Evolutionary conservation across 768 basidiomycete genomes (phyloP), one percentile per base, ranked within the genome.

Genomic region (Podaxis sp.): DNA sequence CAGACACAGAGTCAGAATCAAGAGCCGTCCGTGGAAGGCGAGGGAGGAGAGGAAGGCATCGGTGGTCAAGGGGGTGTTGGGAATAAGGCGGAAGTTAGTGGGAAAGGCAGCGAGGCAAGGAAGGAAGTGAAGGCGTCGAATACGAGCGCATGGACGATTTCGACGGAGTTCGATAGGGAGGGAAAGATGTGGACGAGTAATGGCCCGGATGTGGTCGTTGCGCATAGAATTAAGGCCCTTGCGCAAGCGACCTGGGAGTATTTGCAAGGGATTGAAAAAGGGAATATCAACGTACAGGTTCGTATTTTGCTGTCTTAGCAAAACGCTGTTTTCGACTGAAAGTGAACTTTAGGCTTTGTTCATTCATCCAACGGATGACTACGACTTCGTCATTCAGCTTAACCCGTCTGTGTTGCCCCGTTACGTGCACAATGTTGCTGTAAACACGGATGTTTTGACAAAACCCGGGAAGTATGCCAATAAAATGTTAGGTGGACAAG

Each of bases 331-430:
- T 24, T 17, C 41, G 15, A 26, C 33, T 30, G 24, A 44, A 26
- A 28, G 11, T 33, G 3, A 20, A 33, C 41, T 54, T 52, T 66
- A 96, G 95, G 77, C 83, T n/a, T 80, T 99, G 57, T 97, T 98
- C 77, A 77, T 84, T 10, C 93, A 96, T 67, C 91, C 95, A 0
- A 84, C 85, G 2, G 78, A 85, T 2, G 91, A 95, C 68, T 99
- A 97, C 70, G 90, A 97, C 68, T 83, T 98, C 67, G 66, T 97
- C 7, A 78, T 99, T 37, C 83, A 90, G 63, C 82, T 99, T 22
- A 81, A 95, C 48, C 80, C 87, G 0, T 56, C 77, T 13, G 73
- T 81, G 2, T 74, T 94, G 2, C 86, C 93, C 1, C 85, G 93
- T 22, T 91, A 94, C 71, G 75, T 82, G 64, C 93, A 98, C 70